phyloP scores from a whole-genome alignment of 192 early-diverging fungal species.

The Glomus cerebriforme region DNA sequence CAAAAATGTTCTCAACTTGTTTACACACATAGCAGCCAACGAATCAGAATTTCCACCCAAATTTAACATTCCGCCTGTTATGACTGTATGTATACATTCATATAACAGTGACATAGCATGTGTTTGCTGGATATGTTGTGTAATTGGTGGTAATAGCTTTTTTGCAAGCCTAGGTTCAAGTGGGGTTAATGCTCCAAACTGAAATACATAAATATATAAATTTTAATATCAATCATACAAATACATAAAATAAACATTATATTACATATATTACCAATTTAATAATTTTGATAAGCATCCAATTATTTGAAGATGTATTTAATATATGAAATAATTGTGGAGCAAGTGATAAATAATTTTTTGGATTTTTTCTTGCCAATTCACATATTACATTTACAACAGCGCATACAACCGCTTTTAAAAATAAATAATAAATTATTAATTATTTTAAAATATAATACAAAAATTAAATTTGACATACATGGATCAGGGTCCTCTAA shows the following conservation, averaged over 20 bases:
- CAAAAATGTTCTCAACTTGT: conserved; percentile 79
- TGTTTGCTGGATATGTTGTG: conserved; percentile 83
- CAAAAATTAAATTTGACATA: conserved; percentile 40
- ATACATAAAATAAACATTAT: no score
- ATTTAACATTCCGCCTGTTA: conserved; percentile 85
- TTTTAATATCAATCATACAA: no score
- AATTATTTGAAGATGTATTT: conserved; percentile 91
- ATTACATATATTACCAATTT: conserved; percentile 70
- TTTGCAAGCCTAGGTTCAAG: conserved; percentile 91
- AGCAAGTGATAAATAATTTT: conserved; percentile 90
- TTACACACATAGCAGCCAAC: conserved; percentile 81
- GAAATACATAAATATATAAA: neutral
- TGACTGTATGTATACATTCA: conserved; percentile 94
- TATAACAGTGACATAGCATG: conserved; percentile 96
- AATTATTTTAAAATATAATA: conserved; percentile 20
- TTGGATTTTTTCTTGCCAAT: conserved; percentile 89
- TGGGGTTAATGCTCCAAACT: conserved; percentile 91
- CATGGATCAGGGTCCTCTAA: conserved; percentile 91
- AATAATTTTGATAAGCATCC: conserved; percentile 99
- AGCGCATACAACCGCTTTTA: conserved; percentile 83
- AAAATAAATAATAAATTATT: conserved; percentile 27
- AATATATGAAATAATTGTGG: conserved; percentile 92
- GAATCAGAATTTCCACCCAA: conserved; percentile 54
- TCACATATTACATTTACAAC: conserved; percentile 97
- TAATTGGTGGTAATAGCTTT: conserved; percentile 83